Conservation (phyloP, 2,329 filamentous ascomycete genomes). For the Scorias spongiosa region DNA sequence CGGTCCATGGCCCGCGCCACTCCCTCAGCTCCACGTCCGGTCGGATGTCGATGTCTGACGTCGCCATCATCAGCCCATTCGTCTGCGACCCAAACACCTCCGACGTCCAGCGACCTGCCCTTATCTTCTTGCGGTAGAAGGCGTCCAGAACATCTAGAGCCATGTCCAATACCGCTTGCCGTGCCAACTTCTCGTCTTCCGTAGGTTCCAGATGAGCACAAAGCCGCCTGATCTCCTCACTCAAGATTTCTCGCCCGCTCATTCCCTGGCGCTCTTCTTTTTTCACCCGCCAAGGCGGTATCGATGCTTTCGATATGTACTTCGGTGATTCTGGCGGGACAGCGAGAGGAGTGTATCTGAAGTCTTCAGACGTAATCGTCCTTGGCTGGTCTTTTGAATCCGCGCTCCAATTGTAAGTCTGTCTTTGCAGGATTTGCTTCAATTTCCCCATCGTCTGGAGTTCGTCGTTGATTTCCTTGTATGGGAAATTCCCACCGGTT, state of each 20-base stretch:
- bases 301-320: background rate
- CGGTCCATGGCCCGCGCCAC: background rate
- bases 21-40: conserved; percentile 6
- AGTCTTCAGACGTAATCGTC: background rate
- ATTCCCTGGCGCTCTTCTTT: background rate
- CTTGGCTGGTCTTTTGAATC: no score
- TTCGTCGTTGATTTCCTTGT: no score
- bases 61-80: conserved; percentile 36
- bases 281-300: background rate
- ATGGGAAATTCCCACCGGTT: no score
- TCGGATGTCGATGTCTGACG: conserved; percentile 41
- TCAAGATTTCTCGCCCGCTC: conserved; percentile 20
- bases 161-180: conserved; percentile 21
- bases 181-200: conserved; percentile 25
- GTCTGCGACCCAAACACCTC: conserved; percentile 39
- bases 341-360: background rate
- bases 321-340: background rate
- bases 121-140: conserved; percentile 9
- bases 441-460: no score
- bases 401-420: no score
- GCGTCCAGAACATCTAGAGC: conserved; percentile 14
- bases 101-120: conserved; percentile 7
- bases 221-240: conserved; percentile 31
- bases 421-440: no score
- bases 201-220: conserved; percentile 30